phyloP scores from a whole-genome alignment of 495 filamentous ascomycete species.

The Podospora sp. region DNA sequence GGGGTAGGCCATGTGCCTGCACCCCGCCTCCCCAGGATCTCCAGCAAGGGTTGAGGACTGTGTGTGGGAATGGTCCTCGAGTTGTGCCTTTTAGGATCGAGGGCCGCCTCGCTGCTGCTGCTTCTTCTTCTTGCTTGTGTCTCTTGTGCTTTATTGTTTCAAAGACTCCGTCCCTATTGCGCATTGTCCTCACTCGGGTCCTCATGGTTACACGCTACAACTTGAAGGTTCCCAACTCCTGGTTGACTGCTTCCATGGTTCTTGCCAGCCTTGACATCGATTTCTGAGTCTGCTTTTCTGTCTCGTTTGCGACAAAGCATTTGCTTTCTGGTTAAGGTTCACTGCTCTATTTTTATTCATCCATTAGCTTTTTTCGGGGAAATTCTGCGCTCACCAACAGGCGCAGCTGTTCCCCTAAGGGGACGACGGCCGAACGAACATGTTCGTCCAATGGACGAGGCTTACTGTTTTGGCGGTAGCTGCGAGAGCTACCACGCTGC shows the following conservation, averaged over 20 bases:
- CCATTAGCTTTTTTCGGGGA: neutral
- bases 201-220: neutral
- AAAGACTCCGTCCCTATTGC: neutral
- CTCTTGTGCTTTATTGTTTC: neutral
- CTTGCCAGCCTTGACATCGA: neutral
- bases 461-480: slow-evolving; percentile 1
- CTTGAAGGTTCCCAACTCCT: neutral
- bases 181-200: neutral
- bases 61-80: neutral
- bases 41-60: neutral
- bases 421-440: neutral
- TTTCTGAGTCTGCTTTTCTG: neutral
- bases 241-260: neutral
- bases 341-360: neutral
- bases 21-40: slow-evolving; percentile 1
- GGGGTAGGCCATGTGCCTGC: slow-evolving; percentile 7
- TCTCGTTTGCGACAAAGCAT: neutral
- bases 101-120: neutral
- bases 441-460: slow-evolving; percentile 4
- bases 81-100: neutral
- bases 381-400: neutral
- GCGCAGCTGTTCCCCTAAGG: neutral
- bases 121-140: neutral
- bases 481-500: neutral
- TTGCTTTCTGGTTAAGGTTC: neutral